Base-by-base conservation (phyloP, 805 yeast species). In the Hyphopichia homilentoma region DNA sequence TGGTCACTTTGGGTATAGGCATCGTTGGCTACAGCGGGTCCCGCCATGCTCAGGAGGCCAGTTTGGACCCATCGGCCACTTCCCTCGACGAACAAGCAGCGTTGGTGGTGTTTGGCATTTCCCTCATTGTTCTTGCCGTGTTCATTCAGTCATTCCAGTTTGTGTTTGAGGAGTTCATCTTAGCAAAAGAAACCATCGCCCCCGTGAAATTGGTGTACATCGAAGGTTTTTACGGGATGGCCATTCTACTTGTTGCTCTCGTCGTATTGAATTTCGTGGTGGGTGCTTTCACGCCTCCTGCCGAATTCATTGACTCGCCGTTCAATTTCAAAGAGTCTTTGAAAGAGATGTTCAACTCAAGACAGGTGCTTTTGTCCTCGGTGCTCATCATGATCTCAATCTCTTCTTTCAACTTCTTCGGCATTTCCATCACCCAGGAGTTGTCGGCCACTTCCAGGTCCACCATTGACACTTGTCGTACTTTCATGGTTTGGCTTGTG, bases 361-460 rank as follows among this genome's bases (percentile, higher is more conserved):
- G 43, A 2, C 48, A 50, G 3, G 64, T 84, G n/a, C 38, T 81
- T 12, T 36, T 61, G 3, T 64, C 82, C 6, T 78, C 88, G 2
- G 14, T 81, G 2, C 59, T 73, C 27, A 82, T 83, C 40, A 82
- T 84, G 90, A 30, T 79, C 2, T 80, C 84, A 6, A 84, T 84
- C 39, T 76, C 87, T 2, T 46, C 70, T 4, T 84, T 84, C 70
- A 84, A 84, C 55, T 79, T 69, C 53, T 78, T 79, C 45, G 94
- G 94, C 2, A 70, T 83, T 24, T 70, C 85, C 6, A 60, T 84
- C 23, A 84, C 94, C 2, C 68, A 73, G 30, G 58, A 60, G 28
- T 50, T 84, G 29, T 78, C 83, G 32, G 93, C 94, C 21, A 84
- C 94, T 1, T 70, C 89, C 2, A 67, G 93, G 48, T 78, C 87